Evolutionary conservation across 148 eudicot genomes (phyloP).

Genomic region (Cornus florida): DNA sequence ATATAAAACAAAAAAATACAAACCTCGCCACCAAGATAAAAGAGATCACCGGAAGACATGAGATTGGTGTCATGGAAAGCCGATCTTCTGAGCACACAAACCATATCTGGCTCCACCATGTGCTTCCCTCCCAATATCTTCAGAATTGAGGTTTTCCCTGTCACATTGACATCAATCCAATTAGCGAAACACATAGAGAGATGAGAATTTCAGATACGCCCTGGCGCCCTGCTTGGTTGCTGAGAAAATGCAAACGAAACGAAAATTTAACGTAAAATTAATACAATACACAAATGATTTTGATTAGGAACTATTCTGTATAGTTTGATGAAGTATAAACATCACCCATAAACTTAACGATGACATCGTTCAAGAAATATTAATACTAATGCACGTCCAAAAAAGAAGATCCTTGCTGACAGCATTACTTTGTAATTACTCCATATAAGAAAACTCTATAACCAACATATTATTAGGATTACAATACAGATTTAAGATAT

Average conservation of each 20-base stretch:
- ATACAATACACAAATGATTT: too few relatives aligned
- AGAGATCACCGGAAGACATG: constrained; percentile 81
- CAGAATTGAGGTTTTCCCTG: constrained; percentile 88
- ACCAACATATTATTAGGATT: too few relatives aligned
- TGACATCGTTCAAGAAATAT: too few relatives aligned
- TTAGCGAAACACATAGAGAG: background rate
- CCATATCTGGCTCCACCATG: constrained; percentile 93
- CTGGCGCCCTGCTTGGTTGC: background rate
- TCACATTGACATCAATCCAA: background rate
- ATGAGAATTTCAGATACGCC: background rate
- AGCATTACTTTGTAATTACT: too few relatives aligned
- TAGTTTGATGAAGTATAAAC: too few relatives aligned
- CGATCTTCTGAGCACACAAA: constrained; percentile 80
- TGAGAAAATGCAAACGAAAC: background rate
- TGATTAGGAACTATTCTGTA: too few relatives aligned
- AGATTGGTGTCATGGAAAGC: constrained; percentile 90
- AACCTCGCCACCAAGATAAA: constrained; percentile 97
- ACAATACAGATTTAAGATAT: too few relatives aligned
- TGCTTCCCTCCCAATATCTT: constrained; percentile 97
- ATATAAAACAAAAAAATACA: background rate
- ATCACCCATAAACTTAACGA: too few relatives aligned
- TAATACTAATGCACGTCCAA: too few relatives aligned
- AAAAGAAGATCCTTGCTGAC: too few relatives aligned
- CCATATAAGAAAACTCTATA: too few relatives aligned
- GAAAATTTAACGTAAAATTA: too few relatives aligned